Base-by-base conservation (phyloP, 164 flowering plant genomes). In the Aristolochia contorta region DNA sequence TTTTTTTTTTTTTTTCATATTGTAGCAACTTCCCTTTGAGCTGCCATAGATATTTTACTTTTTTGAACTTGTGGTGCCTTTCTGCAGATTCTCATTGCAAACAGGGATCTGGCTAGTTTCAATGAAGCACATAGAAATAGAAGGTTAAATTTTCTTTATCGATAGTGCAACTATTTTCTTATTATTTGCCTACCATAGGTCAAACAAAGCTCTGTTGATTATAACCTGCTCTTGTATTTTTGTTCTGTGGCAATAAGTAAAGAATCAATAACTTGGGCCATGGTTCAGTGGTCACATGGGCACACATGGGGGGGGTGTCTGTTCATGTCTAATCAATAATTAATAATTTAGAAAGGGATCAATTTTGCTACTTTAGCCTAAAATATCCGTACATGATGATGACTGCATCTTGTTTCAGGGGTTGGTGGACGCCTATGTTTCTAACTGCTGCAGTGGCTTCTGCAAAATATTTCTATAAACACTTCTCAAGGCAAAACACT, bases 401-500 rank as follows among this genome's bases (percentile, higher is more conserved):
- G 1, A 10, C 43, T 37, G 43, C 43, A 37, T 3, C 1, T 49
- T 6, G 16, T 20, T 76, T 24, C 67, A 89, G 98, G 82, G 97
- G 98, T 43, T 93, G 96, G 96, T 93, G 99, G 97, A 90, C 94
- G 22, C 96, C 96, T n/a, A 14, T 81, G 70, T 65, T 86, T 64
- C 58, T 82, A 51, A 86, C 97, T 22, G 90, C 99, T 56, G 80
- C 81, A 61, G 57, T 90, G 49, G 82, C 92, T 47, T 90, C 99
- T 47, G 91, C 94, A 64, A 90, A 82, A 58, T 86, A 80, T 67
- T 87, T 86, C 66, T 72, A 75, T 46, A 72, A 70, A 51, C 97
- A 90, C 75, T 75, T 79, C 55, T 86, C 84, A 8, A 78, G 95
- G 71, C 75, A 82, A 78, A 93, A 93, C 61, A 81, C 96, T 37